Evolutionary conservation across 1,284 basidiomycete species (phyloP).

Genomic region (Cystobasidiaceae sp.): DNA sequence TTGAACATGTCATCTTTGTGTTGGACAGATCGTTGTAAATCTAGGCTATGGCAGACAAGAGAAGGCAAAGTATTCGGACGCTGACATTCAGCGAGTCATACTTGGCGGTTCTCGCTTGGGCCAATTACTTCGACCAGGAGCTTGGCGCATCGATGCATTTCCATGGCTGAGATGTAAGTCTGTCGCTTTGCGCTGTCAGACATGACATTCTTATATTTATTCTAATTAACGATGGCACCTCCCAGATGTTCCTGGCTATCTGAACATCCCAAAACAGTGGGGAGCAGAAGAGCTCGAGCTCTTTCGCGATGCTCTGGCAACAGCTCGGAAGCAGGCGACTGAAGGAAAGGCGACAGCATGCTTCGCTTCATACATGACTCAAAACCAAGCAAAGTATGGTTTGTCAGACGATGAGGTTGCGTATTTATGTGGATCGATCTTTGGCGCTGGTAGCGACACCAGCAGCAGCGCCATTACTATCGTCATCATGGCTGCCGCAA

Average conservation of each 20-base stretch:
- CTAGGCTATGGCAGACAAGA: background rate
- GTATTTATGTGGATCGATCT: constrained; percentile 44
- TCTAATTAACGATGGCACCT: no score
- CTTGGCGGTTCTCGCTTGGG: background rate
- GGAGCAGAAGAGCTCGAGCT: constrained; percentile 57
- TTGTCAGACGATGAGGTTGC: constrained; percentile 43
- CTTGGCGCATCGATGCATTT: background rate
- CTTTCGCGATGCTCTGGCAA: constrained; percentile 54
- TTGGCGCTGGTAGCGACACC: constrained; percentile 45
- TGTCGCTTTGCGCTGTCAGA: background rate
- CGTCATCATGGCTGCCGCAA: constrained; percentile 59
- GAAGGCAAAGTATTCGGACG: constrained; percentile 3
- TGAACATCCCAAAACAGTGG: constrained; percentile 49
- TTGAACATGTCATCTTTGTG: no score
- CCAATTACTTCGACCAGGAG: background rate
- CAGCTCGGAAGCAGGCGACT: constrained; percentile 45
- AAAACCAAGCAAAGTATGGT: constrained; percentile 40
- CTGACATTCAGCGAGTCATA: constrained; percentile 3
- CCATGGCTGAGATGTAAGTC: constrained; percentile 3
- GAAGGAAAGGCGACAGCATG: constrained; percentile 46
- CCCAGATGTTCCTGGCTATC: constrained; percentile 1
- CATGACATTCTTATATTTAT: no score
- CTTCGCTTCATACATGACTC: constrained; percentile 42
- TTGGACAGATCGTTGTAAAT: constrained; percentile 6
- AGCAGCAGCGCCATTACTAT: constrained; percentile 53